phyloP scores from a whole-genome alignment of 1,139 yeast genomes.

The Kodamaea plutei region DNA sequence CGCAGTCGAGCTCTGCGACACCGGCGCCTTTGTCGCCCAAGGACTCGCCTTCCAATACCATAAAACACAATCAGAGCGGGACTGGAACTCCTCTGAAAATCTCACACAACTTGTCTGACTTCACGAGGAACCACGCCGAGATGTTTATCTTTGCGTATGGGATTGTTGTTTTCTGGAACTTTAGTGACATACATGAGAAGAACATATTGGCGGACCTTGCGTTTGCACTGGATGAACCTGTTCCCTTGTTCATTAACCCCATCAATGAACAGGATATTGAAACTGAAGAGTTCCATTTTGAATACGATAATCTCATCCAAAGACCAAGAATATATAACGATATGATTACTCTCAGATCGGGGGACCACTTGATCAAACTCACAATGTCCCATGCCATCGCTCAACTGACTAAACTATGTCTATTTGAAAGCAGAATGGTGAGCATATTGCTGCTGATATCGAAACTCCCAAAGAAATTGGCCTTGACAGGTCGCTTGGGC shows the following conservation, averaged over 20 bases:
- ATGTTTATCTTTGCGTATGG: constrained; percentile 89
- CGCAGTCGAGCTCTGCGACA: background rate
- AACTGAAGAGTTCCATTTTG: constrained; percentile 91
- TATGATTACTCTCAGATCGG: constrained; percentile 84
- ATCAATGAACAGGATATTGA: constrained; percentile 88
- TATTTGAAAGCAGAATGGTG: constrained; percentile 90
- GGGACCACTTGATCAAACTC: constrained; percentile 87
- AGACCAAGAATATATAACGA: constrained; percentile 92
- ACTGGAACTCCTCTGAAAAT: background rate
- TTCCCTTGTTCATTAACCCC: constrained; percentile 63
- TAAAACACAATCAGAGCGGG: constrained; percentile 1
- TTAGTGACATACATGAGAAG: constrained; percentile 87
- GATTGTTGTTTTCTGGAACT: constrained; percentile 95
- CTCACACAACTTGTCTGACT: constrained; percentile 28
- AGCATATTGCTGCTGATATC: constrained; percentile 79
- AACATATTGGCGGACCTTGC: constrained; percentile 89
- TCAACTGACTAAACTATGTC: constrained; percentile 85
- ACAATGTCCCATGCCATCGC: constrained; percentile 97
- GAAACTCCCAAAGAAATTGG: constrained; percentile 81
- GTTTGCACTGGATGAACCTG: constrained; percentile 54
- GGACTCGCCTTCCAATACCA: background rate
- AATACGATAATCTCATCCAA: constrained; percentile 74
- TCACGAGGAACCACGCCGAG: constrained; percentile 77
- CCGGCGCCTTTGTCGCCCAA: background rate
- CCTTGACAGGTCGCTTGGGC: constrained; percentile 84